These are phyloP conservation scores for Aphanocladium album DNA, from an alignment of 2,329 filamentous ascomycete genomes.

Conservation along the genomic window DNA sequence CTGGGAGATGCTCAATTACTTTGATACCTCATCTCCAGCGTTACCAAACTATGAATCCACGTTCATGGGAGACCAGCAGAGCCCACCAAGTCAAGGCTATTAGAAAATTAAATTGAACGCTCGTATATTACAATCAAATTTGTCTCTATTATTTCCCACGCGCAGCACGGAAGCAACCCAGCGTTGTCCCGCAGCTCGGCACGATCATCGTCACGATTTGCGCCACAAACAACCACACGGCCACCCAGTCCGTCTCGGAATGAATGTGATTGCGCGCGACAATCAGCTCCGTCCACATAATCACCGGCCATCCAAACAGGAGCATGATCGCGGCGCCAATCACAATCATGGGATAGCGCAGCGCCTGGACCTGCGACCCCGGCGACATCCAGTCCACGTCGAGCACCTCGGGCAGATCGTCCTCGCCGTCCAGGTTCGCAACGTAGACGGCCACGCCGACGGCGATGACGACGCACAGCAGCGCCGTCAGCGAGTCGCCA, in stretches of 20 bases:
- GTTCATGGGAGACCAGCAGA: not conserved
- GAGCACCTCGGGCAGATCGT: not conserved
- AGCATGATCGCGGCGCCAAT: slow-evolving; percentile 14
- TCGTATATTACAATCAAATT: not conserved
- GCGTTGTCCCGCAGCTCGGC: slow-evolving; percentile 10
- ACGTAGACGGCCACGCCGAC: slow-evolving; percentile 7
- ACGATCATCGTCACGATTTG: slow-evolving; percentile 14
- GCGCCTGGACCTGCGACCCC: not conserved
- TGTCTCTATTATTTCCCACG: not conserved
- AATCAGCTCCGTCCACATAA: slow-evolving; percentile 18
- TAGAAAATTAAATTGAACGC: not conserved
- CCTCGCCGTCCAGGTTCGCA: not conserved
- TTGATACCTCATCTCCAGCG: not conserved
- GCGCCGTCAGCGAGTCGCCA: slow-evolving; percentile 14
- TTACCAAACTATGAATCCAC: not conserved
- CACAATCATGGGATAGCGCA: slow-evolving; percentile 15
- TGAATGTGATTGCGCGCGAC: slow-evolving; percentile 16
- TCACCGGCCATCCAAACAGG: slow-evolving; percentile 15
- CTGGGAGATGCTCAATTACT: not conserved
- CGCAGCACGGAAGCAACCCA: not conserved
- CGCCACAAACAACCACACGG: slow-evolving; percentile 16
- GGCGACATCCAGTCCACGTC: not conserved
- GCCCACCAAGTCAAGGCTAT: not conserved
- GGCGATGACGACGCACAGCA: slow-evolving; percentile 2
- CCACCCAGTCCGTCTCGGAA: slow-evolving; percentile 16